Base-by-base conservation (phyloP, 2,329 filamentous ascomycete species). In the Pestalotiopsis sp. region DNA sequence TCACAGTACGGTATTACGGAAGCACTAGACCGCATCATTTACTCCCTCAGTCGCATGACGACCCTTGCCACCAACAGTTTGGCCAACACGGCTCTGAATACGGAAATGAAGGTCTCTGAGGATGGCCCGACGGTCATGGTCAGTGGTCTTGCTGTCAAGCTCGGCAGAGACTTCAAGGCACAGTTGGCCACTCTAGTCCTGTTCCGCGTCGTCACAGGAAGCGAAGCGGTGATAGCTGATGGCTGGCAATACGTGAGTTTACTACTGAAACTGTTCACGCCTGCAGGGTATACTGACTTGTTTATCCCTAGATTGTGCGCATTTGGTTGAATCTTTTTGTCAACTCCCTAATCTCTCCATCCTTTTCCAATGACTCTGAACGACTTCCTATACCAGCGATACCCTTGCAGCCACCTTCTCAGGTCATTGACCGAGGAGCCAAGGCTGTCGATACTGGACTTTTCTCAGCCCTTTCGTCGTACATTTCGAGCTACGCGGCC, bases 401-500 rank as follows among this genome's bases (percentile, higher is more conserved):
- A 73, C 94, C 96, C 3, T 84, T 98, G 61, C 95, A 98, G 75
- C 93, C 89, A 13, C 94, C 96, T 1, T 96, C 94, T 10, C 94
- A 98, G 76, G 89, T 98, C 62, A 94, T 99, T 71, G 96, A 98
- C 77, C 90, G 95, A 67, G 94, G 91, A 67, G 86, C 92, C 56
- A 92, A 93, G 71, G 85, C 90, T 40, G 88, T 85, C 68, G 96
- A 99, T 35, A 90, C 90, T 2, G 94, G 96, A 5, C 88, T 99
- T 63, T 94, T 99, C 77, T 97, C 94, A 3, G 94, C 95, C 1
- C 93, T 99, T 74, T 97, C 95, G 0, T 97, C 93, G 4, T 99
- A 98, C 75, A 94, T 99, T 39, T 97, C 94, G n/a, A 98, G 95
- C 78, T 98, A 99, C 78, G 96, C 97, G 56, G 97, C 96, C 11